Conservation (phyloP, 139 green algal genomes). For the Tetraselmis striata region DNA sequence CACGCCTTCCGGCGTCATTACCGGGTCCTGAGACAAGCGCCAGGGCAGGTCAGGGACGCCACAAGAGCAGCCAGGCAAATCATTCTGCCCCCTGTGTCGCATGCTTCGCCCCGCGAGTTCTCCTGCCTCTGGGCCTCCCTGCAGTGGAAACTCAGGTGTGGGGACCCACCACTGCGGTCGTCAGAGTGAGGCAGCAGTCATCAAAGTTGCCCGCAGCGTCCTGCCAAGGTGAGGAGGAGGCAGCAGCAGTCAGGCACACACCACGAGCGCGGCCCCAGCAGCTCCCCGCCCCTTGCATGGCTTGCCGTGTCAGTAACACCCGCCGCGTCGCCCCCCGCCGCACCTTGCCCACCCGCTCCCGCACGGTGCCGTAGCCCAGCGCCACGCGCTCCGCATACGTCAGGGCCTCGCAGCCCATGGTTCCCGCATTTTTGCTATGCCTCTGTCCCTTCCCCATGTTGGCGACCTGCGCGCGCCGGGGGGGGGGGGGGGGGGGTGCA, state of each 20-base stretch:
- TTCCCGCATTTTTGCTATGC: conserved; percentile 89
- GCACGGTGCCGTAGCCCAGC: conserved; percentile 78
- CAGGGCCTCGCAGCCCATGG: conserved; percentile 73
- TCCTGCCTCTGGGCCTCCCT: too few relatives aligned
- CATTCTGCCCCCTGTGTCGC: too few relatives aligned
- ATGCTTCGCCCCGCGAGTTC: too few relatives aligned
- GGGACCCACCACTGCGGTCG: conserved; percentile 55
- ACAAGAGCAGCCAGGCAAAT: too few relatives aligned
- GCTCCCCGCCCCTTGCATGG: too few relatives aligned
- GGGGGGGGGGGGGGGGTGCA: too few relatives aligned
- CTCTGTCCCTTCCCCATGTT: conserved; percentile 53
- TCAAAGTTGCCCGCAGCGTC: conserved; percentile 81
- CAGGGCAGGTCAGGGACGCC: too few relatives aligned
- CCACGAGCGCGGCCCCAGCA: too few relatives aligned
- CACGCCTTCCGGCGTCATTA: conserved; percentile 69
- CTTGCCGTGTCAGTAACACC: too few relatives aligned
- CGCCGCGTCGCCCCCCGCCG: background rate
- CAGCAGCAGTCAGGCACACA: too few relatives aligned
- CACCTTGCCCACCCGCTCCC: conserved; percentile 85
- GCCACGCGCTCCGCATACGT: conserved; percentile 75
- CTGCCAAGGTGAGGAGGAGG: conserved; percentile 32
- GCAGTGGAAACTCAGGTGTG: too few relatives aligned
- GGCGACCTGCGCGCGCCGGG: too few relatives aligned
- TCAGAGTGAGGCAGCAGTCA: conserved; percentile 79
- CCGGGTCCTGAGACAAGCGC: conserved; percentile 58